Conservation (phyloP, 2,329 filamentous ascomycete genomes). For the Pseudogymnoascus sp. region DNA sequence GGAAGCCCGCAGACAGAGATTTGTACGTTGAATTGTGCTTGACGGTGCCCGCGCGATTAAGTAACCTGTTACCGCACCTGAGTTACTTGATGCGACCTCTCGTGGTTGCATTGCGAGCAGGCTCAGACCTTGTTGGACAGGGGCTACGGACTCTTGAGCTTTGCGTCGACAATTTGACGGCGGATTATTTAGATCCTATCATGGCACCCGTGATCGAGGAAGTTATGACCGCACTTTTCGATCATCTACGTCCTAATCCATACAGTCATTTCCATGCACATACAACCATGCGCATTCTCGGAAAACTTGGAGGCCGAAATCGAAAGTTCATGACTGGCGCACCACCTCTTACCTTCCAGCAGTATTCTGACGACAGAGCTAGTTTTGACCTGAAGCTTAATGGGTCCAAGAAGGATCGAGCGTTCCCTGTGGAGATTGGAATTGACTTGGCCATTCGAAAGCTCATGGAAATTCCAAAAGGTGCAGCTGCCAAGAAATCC, state of each 20-base stretch:
- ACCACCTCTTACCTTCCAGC: constrained; percentile 71
- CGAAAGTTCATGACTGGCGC: constrained; percentile 90
- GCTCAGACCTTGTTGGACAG: constrained; percentile 89
- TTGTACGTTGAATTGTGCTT: constrained; percentile 95
- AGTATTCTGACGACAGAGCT: constrained; percentile 76
- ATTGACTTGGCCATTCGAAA: constrained; percentile 84
- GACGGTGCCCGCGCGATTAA: constrained; percentile 87
- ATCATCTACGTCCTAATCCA: constrained; percentile 85
- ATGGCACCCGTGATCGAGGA: constrained; percentile 99
- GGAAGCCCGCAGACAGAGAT: constrained; percentile 84
- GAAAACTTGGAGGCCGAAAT: constrained; percentile 91
- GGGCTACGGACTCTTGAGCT: constrained; percentile 87
- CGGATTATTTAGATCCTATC: constrained; percentile 95
- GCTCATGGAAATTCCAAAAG: constrained; percentile 69
- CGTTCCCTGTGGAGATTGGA: constrained; percentile 79
- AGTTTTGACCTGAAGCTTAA: constrained; percentile 85
- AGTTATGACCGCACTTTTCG: constrained; percentile 93
- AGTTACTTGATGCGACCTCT: constrained; percentile 95
- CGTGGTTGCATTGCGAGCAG: constrained; percentile 86
- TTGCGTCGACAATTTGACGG: constrained; percentile 95
- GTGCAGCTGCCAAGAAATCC: constrained; percentile 40
- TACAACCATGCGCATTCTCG: constrained; percentile 93
- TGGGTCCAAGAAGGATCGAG: constrained; percentile 78
- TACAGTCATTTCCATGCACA: constrained; percentile 98
- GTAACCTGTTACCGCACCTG: constrained; percentile 87